Base-by-base conservation (phyloP, 2,329 filamentous ascomycete species). In the Chaetomiaceae sp. region DNA sequence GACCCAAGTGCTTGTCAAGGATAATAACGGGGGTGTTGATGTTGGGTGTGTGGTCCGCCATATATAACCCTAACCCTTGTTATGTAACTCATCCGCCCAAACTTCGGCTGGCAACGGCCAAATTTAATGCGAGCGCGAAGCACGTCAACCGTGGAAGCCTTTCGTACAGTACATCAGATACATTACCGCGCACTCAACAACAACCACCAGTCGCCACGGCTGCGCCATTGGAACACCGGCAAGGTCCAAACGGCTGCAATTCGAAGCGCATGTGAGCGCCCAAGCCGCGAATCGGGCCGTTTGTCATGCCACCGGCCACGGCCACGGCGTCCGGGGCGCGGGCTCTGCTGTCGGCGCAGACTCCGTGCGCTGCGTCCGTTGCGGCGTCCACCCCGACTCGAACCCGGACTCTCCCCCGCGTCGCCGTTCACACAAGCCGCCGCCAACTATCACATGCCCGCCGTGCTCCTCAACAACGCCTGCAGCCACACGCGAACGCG, bases 281-380 rank as follows among this genome's bases (percentile, higher is more conserved):
- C 27, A 20, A 16, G 41, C n/a, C 14, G 34, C 41, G n/a, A 56
- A 46, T 39, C 19, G 23, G 35, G 25, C 12, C 43, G 13, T 56
- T 42, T n/a, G 48, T 51, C 42, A 63, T 63, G 61, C 57, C 56
- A 58, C 30, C 55, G 47, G 55, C 59, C 47, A 51, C 52, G n/a
- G n/a, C n/a, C n/a, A n/a, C n/a, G n/a, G n/a, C n/a, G n/a, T n/a
- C n/a, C 9, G 35, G 60, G 56, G 60, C 59, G 40, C 58, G 59
- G 48, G 61, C 59, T 53, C 59, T 63, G 51, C 51, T 61, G 49
- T 59, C 57, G 53, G 58, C 57, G 53, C 51, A 50, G 54, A 30
- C 45, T 9, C 34, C 23, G 20, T 27, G 39, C 10, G 12, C 25
- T 6, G 12, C 25, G 12, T 6, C 25, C 5, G 6, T 27, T 5